phyloP scores from a whole-genome alignment of 345 rosid genomes.

The thale cress (Arabidopsis thaliana) region DNA sequence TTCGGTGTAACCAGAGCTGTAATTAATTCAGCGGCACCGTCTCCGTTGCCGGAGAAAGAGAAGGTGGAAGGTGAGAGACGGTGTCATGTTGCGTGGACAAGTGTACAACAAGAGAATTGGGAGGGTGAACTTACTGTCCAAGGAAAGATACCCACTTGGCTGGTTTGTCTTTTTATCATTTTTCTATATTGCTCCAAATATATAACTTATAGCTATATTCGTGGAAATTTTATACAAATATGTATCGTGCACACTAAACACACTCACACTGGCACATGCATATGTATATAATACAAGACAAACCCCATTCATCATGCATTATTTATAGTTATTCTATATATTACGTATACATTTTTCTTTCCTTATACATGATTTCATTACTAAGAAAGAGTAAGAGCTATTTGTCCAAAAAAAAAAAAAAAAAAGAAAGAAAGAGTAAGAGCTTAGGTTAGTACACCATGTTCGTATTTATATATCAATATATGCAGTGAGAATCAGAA shows the following conservation, averaged over 20 bases:
- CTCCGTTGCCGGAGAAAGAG: constrained; percentile 47
- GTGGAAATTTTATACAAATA: constrained; percentile 17
- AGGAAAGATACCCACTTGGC: constrained; percentile 90
- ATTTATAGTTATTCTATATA: too few species aligned
- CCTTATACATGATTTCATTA: too few species aligned
- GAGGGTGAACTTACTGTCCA: constrained; percentile 79
- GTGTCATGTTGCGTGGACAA: constrained; percentile 83
- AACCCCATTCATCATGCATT: neutral
- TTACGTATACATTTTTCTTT: too few species aligned
- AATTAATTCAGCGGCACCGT: constrained; percentile 21
- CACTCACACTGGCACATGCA: constrained; percentile 24
- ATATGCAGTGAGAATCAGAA: too few species aligned
- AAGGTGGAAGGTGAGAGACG: constrained; percentile 2
- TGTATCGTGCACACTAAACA: constrained; percentile 43
- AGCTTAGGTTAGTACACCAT: neutral
- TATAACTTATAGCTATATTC: neutral
- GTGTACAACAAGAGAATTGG: constrained; percentile 78
- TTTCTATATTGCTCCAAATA: neutral
- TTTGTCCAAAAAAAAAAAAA: too few species aligned
- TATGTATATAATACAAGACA: neutral
- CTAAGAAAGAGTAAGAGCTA: too few species aligned
- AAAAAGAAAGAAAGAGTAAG: too few species aligned
- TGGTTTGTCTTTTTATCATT: constrained; percentile 56
- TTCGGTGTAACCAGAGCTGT: constrained; percentile 48
- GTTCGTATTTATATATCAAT: too few species aligned